phyloP scores from a whole-genome alignment of 2,329 filamentous ascomycete species.

The Sclerotinia borealis region DNA sequence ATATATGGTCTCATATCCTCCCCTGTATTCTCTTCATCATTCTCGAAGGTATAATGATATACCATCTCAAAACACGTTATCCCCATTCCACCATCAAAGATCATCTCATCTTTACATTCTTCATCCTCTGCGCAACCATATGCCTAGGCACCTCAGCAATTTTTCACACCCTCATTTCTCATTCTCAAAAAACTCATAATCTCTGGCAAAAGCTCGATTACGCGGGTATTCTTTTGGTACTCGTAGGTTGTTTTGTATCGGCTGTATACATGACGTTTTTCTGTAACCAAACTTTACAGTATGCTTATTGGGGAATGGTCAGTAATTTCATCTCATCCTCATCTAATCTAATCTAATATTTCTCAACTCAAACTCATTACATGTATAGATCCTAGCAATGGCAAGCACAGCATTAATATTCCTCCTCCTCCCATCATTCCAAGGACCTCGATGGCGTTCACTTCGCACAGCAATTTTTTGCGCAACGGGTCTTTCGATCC shows the following conservation, averaged over 20 bases:
- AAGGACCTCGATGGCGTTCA: slow-evolving; percentile 21
- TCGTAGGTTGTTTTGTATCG: slow-evolving; percentile 36
- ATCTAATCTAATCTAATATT: not conserved
- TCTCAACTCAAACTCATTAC: too few species aligned
- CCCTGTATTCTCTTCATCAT: slow-evolving; percentile 37
- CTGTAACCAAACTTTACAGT: slow-evolving; percentile 33
- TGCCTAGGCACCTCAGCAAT: slow-evolving; percentile 36
- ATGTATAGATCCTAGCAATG: slow-evolving; percentile 34
- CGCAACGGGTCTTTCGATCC: slow-evolving; percentile 19
- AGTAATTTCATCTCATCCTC: slow-evolving; percentile 15
- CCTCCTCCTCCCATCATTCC: slow-evolving; percentile 20
- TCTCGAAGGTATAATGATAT: slow-evolving; percentile 28
- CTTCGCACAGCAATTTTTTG: slow-evolving; percentile 22
- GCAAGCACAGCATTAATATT: slow-evolving; percentile 33
- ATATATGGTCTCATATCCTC: slow-evolving; percentile 42
- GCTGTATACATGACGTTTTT: slow-evolving; percentile 39
- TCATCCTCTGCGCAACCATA: slow-evolving; percentile 33
- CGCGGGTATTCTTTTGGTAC: slow-evolving; percentile 36
- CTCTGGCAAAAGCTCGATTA: slow-evolving; percentile 38
- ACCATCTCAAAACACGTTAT: slow-evolving; percentile 30
- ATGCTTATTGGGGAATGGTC: slow-evolving; percentile 35
- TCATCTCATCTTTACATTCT: slow-evolving; percentile 36
- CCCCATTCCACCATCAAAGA: slow-evolving; percentile 34
- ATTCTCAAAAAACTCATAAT: slow-evolving; percentile 34
- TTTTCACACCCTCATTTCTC: slow-evolving; percentile 38